Evolutionary conservation across 768 basidiomycete species (phyloP), one percentile per base, ranked within the genome.

Genomic region (Macrolepiota fuliginosa): DNA sequence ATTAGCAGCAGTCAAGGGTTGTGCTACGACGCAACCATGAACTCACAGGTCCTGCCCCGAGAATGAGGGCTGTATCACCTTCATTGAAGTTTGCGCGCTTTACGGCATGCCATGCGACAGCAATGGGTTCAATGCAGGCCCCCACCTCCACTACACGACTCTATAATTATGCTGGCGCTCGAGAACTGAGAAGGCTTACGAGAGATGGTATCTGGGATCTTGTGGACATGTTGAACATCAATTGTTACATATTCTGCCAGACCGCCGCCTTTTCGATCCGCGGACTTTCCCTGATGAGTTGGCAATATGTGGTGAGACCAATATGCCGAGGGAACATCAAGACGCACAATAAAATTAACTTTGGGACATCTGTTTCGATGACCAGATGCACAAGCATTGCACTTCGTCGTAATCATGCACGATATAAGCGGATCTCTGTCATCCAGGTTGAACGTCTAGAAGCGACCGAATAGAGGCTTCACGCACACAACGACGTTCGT

Each of bases 21-120:
- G 17, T 4, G 17, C 24, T 1, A 49, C 7, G 3, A 3, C 29
- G 7, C 29, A 7, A 4, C 42, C 27, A 55, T 22, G 39, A 1
- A 73, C 77, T 22, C 66, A 81, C 76, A 7, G 82, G 81, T 5
- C 82, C 82, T 36, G 74, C 76, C 11, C 81, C 82, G 6, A 77
- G 59, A 5, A 83, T 70, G 35, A 83, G 73, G 12, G 72, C 80
- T 9, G 68, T 76, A 51, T 77, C 65, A 0, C 81, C 79, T 46
- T 65, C 58, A 58, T 72, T 70, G 64, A 79, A 77, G 0, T 72
- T 72, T 1, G 77, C 74, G 39, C 72, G 69, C 61, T 80, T 77
- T 12, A 80, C 77, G 1, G 79, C 79, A 52, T 81, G 76, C 68
- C 76, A 80, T 1, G 78, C 79, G 1, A 82, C 79, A 0, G 80